phyloP scores from a whole-genome alignment of 768 basidiomycete species.

The Lactarius pseudohatsudake region DNA sequence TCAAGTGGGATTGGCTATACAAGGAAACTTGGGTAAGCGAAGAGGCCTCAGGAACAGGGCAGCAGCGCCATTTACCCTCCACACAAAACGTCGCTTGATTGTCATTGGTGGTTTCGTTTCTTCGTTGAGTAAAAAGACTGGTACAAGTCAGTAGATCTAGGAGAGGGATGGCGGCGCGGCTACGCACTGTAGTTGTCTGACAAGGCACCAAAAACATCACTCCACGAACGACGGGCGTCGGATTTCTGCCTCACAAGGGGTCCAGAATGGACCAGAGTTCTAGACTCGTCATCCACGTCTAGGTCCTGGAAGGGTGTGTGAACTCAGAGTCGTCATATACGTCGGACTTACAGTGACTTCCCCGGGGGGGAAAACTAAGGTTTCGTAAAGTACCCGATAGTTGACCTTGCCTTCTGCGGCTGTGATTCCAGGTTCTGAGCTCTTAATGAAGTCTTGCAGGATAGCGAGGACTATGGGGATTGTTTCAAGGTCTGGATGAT shows the following conservation, averaged over 20 bases:
- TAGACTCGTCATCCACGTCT: constrained; percentile 73
- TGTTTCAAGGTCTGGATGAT: constrained; percentile 78
- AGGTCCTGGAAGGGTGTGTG: constrained; percentile 57
- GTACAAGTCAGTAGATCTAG: constrained; percentile 17
- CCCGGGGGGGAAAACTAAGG: constrained; percentile 68
- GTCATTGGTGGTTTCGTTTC: constrained; percentile 52
- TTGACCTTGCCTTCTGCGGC: constrained; percentile 91
- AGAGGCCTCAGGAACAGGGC: neutral
- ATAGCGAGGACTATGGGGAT: constrained; percentile 71
- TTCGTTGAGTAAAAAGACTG: constrained; percentile 66
- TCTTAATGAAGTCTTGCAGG: constrained; percentile 71
- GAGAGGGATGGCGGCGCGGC: neutral
- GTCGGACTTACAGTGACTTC: constrained; percentile 68
- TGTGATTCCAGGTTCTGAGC: constrained; percentile 86
- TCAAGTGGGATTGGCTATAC: constrained; percentile 75
- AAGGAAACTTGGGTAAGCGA: constrained; percentile 14
- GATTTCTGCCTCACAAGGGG: constrained; percentile 57
- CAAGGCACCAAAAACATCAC: constrained; percentile 61
- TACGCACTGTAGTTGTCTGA: constrained; percentile 75
- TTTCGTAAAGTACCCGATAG: constrained; percentile 79
- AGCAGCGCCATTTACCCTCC: constrained; percentile 52
- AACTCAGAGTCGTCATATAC: constrained; percentile 13
- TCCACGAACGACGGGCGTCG: constrained; percentile 74
- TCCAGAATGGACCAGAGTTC: constrained; percentile 69
- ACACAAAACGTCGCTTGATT: constrained; percentile 55